Evolutionary conservation across 139 green algal genomes (phyloP).

Genomic region (Prasinococcaceae sp.): DNA sequence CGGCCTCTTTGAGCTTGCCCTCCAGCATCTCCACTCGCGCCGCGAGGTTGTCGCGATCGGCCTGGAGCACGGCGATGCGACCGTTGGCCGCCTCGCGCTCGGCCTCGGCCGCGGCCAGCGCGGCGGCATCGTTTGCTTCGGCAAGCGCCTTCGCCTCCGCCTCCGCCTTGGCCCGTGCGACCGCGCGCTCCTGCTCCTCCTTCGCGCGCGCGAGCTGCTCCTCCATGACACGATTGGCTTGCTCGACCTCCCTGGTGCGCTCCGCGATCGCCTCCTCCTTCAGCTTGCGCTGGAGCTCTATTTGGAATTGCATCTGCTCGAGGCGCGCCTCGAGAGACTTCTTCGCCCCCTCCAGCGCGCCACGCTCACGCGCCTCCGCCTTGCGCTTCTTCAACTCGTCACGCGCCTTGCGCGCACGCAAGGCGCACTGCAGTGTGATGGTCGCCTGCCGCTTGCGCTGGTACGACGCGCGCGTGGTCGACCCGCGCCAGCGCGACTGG

Average conservation of each 20-base stretch:
- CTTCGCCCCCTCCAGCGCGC: conserved; percentile 21
- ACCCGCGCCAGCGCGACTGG: conserved; percentile 30
- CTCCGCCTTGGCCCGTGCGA: too few species aligned
- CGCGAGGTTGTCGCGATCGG: background rate
- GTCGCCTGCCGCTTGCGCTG: conserved; percentile 22
- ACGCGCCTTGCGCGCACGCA: conserved; percentile 13
- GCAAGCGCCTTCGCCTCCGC: background rate
- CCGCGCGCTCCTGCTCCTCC: background rate
- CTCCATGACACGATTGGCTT: too few species aligned
- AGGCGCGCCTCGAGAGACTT: conserved; percentile 18
- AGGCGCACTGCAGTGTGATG: conserved; percentile 23
- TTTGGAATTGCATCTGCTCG: conserved; percentile 23
- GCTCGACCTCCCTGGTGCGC: too few species aligned
- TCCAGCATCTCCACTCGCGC: too few species aligned
- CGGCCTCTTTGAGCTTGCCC: conserved; percentile 5
- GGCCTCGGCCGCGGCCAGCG: background rate
- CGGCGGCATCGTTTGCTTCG: background rate
- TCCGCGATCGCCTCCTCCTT: too few species aligned
- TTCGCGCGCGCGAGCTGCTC: background rate
- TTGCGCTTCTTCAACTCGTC: conserved; percentile 18
- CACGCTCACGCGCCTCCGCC: conserved; percentile 16
- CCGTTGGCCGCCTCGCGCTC: conserved; percentile 3
- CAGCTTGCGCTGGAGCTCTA: conserved; percentile 20
- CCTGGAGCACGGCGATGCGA: conserved; percentile 6
- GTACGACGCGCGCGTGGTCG: conserved; percentile 32